These are phyloP conservation scores for Verticillium zaregamsianum DNA, from an alignment of 2,329 filamentous ascomycete genomes.

Conservation along the genomic window DNA sequence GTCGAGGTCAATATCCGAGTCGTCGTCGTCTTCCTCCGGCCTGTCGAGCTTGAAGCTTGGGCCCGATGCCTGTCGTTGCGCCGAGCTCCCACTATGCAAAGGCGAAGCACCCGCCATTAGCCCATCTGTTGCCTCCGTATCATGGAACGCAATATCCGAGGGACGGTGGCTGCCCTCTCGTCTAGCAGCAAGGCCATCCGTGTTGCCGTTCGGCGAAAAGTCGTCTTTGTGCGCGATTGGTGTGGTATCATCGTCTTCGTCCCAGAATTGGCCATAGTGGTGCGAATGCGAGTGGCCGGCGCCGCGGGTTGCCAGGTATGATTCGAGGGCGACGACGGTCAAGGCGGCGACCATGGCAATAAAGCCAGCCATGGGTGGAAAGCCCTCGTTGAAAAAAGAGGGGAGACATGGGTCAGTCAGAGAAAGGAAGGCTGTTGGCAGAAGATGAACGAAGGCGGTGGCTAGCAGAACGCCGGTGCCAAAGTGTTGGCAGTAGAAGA, in stretches of 20 bases:
- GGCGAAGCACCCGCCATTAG: slow-evolving; percentile 57
- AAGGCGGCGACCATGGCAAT: slow-evolving; percentile 81
- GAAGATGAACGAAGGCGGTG: slow-evolving; percentile 77
- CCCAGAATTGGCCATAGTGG: slow-evolving; percentile 37
- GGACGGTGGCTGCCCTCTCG: slow-evolving; percentile 37
- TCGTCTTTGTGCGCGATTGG: slow-evolving; percentile 15
- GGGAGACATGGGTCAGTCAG: slow-evolving; percentile 70
- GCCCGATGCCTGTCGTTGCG: slow-evolving; percentile 7
- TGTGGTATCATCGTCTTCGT: slow-evolving; percentile 35
- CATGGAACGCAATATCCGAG: slow-evolving; percentile 44
- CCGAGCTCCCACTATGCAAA: slow-evolving; percentile 50
- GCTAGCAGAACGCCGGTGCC: slow-evolving; percentile 83
- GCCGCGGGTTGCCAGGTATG: slow-evolving; percentile 74
- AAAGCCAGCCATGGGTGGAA: slow-evolving; percentile 74
- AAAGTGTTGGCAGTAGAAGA: slow-evolving; percentile 69
- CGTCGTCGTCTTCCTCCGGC: slow-evolving; percentile 33
- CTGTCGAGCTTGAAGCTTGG: slow-evolving; percentile 12
- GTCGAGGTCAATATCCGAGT: slow-evolving; percentile 56
- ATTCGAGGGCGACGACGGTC: slow-evolving; percentile 79
- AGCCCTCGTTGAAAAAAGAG: slow-evolving; percentile 73
- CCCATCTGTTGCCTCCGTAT: slow-evolving; percentile 48
- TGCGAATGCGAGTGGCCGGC: slow-evolving; percentile 59
- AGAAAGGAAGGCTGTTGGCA: slow-evolving; percentile 64
- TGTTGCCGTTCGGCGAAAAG: slow-evolving; percentile 3
- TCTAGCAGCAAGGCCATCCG: slow-evolving; percentile 30